A percentile compares a stretch with the other conserved stretches of the same genome.
Evolutionary conservation across 352 stramenopile species (phyloP).

Genomic region (Achlya hypogyna): DNA sequence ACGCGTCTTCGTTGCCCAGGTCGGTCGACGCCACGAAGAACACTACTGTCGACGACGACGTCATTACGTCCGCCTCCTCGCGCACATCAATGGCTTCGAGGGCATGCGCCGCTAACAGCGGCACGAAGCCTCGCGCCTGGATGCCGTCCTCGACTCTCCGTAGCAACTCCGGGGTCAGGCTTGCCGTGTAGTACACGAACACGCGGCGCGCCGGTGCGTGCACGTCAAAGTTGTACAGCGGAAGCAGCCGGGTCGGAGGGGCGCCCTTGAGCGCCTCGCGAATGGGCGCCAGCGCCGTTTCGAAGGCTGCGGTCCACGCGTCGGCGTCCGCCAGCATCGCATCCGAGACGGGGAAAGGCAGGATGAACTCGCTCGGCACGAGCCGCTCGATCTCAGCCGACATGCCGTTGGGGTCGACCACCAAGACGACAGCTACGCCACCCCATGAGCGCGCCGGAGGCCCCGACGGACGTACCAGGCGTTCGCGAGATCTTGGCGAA

Average conservation of each 20-base stretch:
- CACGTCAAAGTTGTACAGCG: constrained; percentile 1
- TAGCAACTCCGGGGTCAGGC: not conserved
- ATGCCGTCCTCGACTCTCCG: not conserved
- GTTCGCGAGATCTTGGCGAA: constrained; percentile 8
- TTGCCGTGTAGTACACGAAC: constrained; percentile 14
- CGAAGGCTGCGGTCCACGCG: not conserved
- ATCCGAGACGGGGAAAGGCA: not conserved
- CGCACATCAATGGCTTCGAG: constrained; percentile 16
- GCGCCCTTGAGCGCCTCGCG: not conserved
- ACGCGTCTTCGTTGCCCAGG: constrained; percentile 8
- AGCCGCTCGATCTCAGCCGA: constrained; percentile 15
- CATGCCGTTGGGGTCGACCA: constrained; percentile 17
- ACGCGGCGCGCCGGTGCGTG: constrained; percentile 1
- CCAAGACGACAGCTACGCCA: not conserved
- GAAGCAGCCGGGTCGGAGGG: not conserved
- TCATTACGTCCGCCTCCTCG: constrained; percentile 14
- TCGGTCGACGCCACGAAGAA: not conserved
- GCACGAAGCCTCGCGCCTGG: not conserved
- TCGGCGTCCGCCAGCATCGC: not conserved
- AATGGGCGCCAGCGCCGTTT: not conserved
- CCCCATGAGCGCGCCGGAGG: constrained; percentile 19
- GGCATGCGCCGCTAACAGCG: not conserved
- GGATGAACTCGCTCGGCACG: not conserved
- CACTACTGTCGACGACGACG: not conserved
- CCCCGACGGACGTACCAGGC: constrained; percentile 24